Evolutionary conservation across 2,329 filamentous ascomycete genomes (phyloP), one percentile per base, ranked within the genome.

Genomic region (Penicillium griseofulvum): DNA sequence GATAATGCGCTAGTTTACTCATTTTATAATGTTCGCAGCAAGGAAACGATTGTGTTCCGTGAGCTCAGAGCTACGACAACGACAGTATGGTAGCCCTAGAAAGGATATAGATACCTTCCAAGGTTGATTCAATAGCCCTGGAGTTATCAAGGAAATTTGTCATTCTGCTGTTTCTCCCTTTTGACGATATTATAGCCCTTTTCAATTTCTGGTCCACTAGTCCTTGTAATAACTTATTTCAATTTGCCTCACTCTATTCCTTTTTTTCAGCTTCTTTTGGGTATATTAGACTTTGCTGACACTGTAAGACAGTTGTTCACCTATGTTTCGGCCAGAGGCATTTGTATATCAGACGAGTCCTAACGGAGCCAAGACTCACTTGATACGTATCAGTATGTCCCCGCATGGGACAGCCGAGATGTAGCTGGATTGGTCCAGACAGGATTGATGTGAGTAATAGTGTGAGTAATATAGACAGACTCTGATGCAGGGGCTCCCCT

Each of bases 401-500:
- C 14, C 11, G 33, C 37, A 31, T 14, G 31, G 28, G 28, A 31
- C 41, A 55, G 9, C 17, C 10, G 26, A 42, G 33, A 17, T 46
- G 14, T 29, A 46, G 26, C 36, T 41, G 33, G 33, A 52, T 52
- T 52, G 50, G 26, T 2, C 19, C 24, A 26, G 46, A 38, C 17
- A 44, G 33, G 16, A 37, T 31, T 39, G 8, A 17, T 26, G 10
- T 29, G 36, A 31, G 34, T 43, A 43, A 34, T 49, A 16, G 31
- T 26, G 14, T 29, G 36, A 38, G 34, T 43, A 43, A 41, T 49
- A 31, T 44, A 34, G 24, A 43, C 16, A 34, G 24, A 43, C 16
- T 36, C 46, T 22, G 36, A 55, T 47, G 47, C 47, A 55, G 41
- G 52, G 31, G 8, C 37, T 57, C 51, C 50, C 39, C 44, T 47